Percentiles rank a stretch among this genome's conserved stretches.
These are phyloP conservation scores for Claviceps sp. DNA, from an alignment of 2,329 filamentous ascomycete genomes.

Conservation along the genomic window DNA sequence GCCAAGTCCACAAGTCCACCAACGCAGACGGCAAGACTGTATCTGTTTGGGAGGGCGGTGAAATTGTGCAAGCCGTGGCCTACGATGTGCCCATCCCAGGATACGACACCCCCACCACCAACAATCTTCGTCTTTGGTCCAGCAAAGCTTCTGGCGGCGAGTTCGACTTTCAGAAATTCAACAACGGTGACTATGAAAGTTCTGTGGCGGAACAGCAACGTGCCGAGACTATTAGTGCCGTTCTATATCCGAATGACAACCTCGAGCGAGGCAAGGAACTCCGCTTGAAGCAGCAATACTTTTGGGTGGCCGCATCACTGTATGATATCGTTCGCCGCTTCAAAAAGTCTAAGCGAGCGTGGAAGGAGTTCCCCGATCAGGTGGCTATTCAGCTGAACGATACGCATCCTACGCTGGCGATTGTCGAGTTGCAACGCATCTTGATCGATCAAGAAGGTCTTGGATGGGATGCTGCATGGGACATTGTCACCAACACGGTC, in stretches of 20 bases:
- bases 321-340: conserved; percentile 94
- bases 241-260: conserved; percentile 96
- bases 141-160: conserved; percentile 95
- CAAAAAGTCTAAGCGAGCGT: conserved; percentile 89
- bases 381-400: conserved; percentile 97
- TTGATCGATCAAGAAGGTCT: conserved; percentile 80
- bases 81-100: conserved; percentile 91
- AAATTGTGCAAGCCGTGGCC: conserved; percentile 81
- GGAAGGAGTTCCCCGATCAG: conserved; percentile 86
- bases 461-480: conserved; percentile 88
- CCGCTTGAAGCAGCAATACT: conserved; percentile 97
- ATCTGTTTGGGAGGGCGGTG: conserved; percentile 79
- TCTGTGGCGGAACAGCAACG: conserved; percentile 96
- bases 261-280: conserved; percentile 94
- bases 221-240: conserved; percentile 96
- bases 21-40: conserved; percentile 65
- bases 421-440: conserved; percentile 91
- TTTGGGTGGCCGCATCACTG: conserved; percentile 95
- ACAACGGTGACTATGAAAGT: conserved; percentile 93
- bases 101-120: conserved; percentile 78
- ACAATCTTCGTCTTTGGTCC: conserved; percentile 94
- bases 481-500: conserved; percentile 56
- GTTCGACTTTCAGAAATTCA: conserved; percentile 99
- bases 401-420: conserved; percentile 89
- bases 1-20: conserved; percentile 60